Conservation (phyloP, 495 filamentous ascomycete genomes). For the Xylaria intraflava region DNA sequence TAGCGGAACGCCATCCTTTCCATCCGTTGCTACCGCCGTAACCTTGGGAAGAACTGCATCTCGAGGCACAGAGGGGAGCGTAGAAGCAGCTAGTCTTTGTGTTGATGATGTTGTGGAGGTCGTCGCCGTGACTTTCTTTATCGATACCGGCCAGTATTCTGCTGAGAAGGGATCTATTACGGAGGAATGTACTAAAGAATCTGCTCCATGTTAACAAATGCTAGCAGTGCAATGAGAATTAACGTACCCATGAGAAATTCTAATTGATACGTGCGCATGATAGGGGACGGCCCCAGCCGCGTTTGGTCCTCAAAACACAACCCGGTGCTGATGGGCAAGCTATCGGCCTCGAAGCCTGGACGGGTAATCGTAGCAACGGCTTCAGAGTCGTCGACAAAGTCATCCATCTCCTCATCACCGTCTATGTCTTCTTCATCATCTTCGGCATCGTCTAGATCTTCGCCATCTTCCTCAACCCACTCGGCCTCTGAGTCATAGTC, state of each 20-base stretch:
- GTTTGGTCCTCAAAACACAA: constrained; percentile 69
- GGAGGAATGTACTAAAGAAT: constrained; percentile 36
- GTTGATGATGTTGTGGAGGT: neutral
- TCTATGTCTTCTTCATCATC: constrained; percentile 68
- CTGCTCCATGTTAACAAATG: constrained; percentile 18
- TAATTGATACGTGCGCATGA: constrained; percentile 54
- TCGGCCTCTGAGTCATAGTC: constrained; percentile 96
- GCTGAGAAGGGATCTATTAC: constrained; percentile 80
- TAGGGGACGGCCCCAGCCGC: constrained; percentile 34
- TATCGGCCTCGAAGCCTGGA: constrained; percentile 49
- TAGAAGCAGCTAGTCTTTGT: constrained; percentile 5
- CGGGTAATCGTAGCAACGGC: constrained; percentile 29
- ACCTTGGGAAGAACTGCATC: neutral
- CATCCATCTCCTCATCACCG: constrained; percentile 61
- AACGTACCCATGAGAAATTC: constrained; percentile 64
- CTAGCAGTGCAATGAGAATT: neutral
- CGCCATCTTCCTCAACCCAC: constrained; percentile 80
- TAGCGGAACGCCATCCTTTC: constrained; percentile 47
- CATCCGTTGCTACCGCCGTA: constrained; percentile 6
- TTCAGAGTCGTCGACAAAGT: constrained; percentile 70
- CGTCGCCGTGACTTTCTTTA: constrained; percentile 14
- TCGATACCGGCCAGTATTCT: constrained; percentile 62
- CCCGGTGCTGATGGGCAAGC: constrained; percentile 69
- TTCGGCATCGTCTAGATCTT: constrained; percentile 68
- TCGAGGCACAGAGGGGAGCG: constrained; percentile 15